Base-by-base conservation (phyloP, 129 eudicot species). In the Escallonia rubra region DNA sequence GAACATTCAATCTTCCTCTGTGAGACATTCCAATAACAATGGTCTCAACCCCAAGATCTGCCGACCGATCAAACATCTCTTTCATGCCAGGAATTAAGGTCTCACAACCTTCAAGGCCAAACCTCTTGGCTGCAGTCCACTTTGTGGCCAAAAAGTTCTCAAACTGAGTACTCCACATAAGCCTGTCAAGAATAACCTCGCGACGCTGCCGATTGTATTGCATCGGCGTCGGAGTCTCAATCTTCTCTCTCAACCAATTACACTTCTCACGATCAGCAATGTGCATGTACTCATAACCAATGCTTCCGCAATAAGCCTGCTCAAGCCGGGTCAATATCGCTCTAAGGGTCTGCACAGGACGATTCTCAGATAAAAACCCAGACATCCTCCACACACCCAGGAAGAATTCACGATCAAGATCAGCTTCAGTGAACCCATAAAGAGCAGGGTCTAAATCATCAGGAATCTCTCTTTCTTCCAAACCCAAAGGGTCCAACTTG, bases 11-110 rank as follows among this genome's bases (percentile, higher is more conserved):
- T 71, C 99, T 70, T 70, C 99, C 96, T 73, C 96, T 89, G 61
- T 93, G 99, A 13, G 99, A 85, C 99, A 93, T 93, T 57, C 99
- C 99, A 68, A 93, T 93, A 48, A 93, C 99, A 40, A 93, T 93
- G 76, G 83, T 93, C 81, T 93, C 99, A 64, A 93, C 99, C 72
- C 99, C 99, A 65, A 93, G 96, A 77, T 93, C 96, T 38, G 99
- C 88, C 59, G 99, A 70, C 50, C 96, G 72, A 66, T 93, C 99
- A 81, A 93, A 93, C 99, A 93, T 93, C 78, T 93, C 99, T 70
- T 93, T 93, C 99, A 89, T 89, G 4, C 99, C 99, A 45, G 99
- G 99, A 70, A 89, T 93, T 79, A 93, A 77, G 10, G 96, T 89
- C 79, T 93, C 99, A 51, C 95, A 86, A 42, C 99, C 96, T 81